These are phyloP conservation scores for Pythium folliculosum DNA, from an alignment of 352 stramenopile species.

Conservation along the genomic window DNA sequence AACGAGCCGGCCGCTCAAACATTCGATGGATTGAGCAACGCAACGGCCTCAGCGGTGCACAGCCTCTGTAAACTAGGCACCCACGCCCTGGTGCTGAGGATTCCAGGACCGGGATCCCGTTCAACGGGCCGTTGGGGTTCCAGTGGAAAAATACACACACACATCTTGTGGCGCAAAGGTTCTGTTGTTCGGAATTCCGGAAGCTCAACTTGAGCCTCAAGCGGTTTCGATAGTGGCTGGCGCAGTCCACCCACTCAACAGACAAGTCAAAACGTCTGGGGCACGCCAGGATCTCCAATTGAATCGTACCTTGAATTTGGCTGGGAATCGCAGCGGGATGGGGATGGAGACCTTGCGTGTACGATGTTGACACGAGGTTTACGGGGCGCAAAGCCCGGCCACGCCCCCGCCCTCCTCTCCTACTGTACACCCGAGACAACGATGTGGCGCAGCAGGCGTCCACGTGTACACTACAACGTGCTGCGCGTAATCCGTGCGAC, in stretches of 20 bases:
- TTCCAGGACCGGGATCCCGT: no score
- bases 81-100: no score
- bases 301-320: background rate
- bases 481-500: background rate
- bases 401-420: background rate
- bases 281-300: background rate
- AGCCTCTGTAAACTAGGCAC: background rate
- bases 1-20: background rate
- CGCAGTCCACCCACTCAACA: no score
- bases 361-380: background rate
- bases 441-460: background rate
- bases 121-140: no score
- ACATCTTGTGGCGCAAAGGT: no score
- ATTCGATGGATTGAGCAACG: slow-evolving; percentile 1
- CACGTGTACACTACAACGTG: no score
- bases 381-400: background rate
- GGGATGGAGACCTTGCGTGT: background rate
- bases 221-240: no score
- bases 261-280: background rate
- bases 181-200: no score
- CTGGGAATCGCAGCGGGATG: background rate
- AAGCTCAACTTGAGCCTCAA: no score
- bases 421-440: no score
- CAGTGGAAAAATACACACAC: no score
- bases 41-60: background rate